Conservation (phyloP, 1,284 basidiomycete genomes). For the Austroboletus niveus region DNA sequence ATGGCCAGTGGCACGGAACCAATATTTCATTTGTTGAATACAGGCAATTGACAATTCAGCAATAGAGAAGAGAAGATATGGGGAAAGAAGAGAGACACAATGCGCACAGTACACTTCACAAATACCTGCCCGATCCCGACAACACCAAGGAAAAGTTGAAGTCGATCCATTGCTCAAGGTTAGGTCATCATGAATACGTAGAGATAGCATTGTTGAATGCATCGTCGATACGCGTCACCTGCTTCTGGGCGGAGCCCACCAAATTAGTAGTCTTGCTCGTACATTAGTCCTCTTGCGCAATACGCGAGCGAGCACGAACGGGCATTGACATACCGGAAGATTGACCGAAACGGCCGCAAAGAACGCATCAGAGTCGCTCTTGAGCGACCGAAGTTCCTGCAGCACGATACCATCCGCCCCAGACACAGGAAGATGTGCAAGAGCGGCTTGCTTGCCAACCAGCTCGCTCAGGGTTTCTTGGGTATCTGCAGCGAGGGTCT, state of each 20-base stretch:
- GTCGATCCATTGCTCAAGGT: background rate
- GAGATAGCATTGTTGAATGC: background rate
- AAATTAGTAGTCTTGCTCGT: background rate
- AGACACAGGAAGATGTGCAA: background rate
- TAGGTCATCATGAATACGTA: background rate
- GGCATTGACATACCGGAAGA: background rate
- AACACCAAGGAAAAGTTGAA: too few relatives aligned
- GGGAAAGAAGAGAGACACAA: too few relatives aligned
- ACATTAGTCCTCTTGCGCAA: background rate
- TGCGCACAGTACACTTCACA: too few relatives aligned
- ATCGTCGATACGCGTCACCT: background rate
- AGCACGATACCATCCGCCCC: background rate
- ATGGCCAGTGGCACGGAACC: too few relatives aligned
- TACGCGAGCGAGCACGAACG: background rate
- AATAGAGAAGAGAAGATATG: too few relatives aligned
- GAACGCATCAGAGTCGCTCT: background rate
- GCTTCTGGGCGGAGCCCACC: background rate
- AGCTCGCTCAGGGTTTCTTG: background rate
- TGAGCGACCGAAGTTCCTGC: background rate
- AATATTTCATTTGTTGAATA: too few relatives aligned
- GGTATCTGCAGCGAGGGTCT: background rate
- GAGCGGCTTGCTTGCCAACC: background rate
- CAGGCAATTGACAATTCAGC: too few relatives aligned
- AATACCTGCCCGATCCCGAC: too few relatives aligned
- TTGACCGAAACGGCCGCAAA: background rate